phyloP scores from a whole-genome alignment of 1,284 basidiomycete species.

The Cystobasidiaceae sp. region DNA sequence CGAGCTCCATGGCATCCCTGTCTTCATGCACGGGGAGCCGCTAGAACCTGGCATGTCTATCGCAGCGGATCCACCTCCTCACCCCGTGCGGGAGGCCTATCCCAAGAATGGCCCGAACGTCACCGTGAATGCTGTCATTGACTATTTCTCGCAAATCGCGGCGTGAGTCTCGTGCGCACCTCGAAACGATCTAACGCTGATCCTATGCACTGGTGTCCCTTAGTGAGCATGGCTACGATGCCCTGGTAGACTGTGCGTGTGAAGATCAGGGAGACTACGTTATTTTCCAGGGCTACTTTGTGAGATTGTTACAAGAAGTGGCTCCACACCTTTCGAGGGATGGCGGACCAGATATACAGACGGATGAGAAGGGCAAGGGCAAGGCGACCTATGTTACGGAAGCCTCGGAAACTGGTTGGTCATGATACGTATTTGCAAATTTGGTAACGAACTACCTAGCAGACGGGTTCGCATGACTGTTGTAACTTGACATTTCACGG shows the following conservation, averaged over 20 bases:
- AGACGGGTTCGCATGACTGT: too few species aligned
- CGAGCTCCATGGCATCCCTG: slow-evolving; percentile 15
- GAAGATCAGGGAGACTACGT: not conserved
- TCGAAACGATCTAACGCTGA: not conserved
- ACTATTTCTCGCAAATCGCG: not conserved
- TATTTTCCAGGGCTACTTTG: slow-evolving; percentile 21
- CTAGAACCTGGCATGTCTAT: not conserved
- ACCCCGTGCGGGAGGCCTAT: slow-evolving; percentile 12
- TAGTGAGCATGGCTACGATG: slow-evolving; percentile 14
- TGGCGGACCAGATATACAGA: not conserved
- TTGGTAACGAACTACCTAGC: too few species aligned
- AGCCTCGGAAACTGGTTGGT: slow-evolving; percentile 11
- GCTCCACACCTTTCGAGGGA: not conserved
- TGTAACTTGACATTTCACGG: too few species aligned
- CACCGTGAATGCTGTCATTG: slow-evolving; percentile 1
- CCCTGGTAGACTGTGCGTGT: not conserved
- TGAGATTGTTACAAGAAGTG: not conserved
- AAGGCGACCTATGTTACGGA: slow-evolving; percentile 17
- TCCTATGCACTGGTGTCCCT: not conserved
- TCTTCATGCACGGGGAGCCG: slow-evolving; percentile 7
- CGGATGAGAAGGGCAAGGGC: not conserved
- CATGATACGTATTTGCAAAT: not conserved
- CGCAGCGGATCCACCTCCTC: not conserved
- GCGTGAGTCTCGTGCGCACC: not conserved
- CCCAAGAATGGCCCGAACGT: slow-evolving; percentile 10